Conservation (phyloP, 2,329 filamentous ascomycete genomes). For the Diaporthe vexans region DNA sequence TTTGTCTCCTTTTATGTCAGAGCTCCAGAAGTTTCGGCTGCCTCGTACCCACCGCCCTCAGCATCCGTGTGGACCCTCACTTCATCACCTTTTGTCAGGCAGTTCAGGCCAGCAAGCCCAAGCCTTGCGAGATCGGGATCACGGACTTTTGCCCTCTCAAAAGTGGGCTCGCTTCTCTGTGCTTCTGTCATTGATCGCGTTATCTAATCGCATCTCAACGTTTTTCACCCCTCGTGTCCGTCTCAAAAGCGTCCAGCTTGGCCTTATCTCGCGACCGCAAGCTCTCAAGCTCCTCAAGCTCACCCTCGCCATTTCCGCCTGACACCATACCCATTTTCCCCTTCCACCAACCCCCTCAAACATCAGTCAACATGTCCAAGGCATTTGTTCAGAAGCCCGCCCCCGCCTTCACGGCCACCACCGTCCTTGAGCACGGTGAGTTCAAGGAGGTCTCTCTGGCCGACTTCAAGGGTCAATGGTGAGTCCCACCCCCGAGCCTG, state of each 20-base stretch:
- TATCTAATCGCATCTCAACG: constrained; percentile 36
- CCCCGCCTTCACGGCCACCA: constrained; percentile 63
- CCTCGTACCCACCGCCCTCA: constrained; percentile 19
- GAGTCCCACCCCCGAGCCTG: constrained; percentile 34
- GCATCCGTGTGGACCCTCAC: constrained; percentile 1
- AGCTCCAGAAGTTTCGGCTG: constrained; percentile 24
- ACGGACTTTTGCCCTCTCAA: constrained; percentile 21
- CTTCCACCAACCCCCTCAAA: background rate
- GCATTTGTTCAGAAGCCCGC: constrained; percentile 64
- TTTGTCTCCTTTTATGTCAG: constrained; percentile 18
- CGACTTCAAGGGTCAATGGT: constrained; percentile 64
- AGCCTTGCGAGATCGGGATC: constrained; percentile 28
- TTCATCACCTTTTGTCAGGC: constrained; percentile 2
- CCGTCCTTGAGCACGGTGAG: constrained; percentile 63
- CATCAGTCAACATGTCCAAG: constrained; percentile 53
- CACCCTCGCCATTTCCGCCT: constrained; percentile 1
- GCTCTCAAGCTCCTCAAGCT: background rate
- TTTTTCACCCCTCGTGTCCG: constrained; percentile 33
- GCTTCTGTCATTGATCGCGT: constrained; percentile 25
- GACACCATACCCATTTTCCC: background rate
- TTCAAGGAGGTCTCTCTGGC: constrained; percentile 62
- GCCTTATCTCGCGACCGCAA: constrained; percentile 28
- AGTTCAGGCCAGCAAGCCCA: background rate
- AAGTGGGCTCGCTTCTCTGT: constrained; percentile 34
- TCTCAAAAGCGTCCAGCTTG: constrained; percentile 31